phyloP scores from a whole-genome alignment of 441 rosid species.

The Gossypium davidsonii region DNA sequence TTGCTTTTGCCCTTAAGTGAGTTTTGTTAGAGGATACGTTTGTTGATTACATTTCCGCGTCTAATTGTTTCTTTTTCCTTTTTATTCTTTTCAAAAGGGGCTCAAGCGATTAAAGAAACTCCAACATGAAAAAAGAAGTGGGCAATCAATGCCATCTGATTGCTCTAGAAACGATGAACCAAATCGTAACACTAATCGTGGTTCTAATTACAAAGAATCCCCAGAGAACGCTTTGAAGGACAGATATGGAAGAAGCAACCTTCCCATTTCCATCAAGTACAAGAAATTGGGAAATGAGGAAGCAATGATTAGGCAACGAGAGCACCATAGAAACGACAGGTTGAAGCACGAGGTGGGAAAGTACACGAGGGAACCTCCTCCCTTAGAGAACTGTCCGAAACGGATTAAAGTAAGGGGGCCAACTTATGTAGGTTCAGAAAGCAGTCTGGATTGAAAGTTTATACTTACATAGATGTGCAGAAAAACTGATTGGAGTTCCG shows the following conservation, averaged over 20 bases:
- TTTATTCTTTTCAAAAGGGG: constrained; percentile 36
- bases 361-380: constrained; percentile 32
- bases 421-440: constrained; percentile 34
- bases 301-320: constrained; percentile 25
- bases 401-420: constrained; percentile 79
- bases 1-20: neutral
- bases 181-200: constrained; percentile 13
- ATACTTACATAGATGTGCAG: neutral
- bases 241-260: constrained; percentile 24
- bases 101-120: constrained; percentile 61
- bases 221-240: constrained; percentile 28
- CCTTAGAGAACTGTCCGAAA: constrained; percentile 55
- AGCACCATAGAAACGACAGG: constrained; percentile 33
- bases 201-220: constrained; percentile 26
- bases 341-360: constrained; percentile 32
- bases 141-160: constrained; percentile 33
- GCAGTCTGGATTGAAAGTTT: constrained; percentile 39
- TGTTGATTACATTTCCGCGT: too few species aligned
- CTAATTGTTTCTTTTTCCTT: neutral
- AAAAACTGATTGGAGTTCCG: constrained; percentile 31
- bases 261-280: constrained; percentile 43
- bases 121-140: constrained; percentile 44
- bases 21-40: neutral
- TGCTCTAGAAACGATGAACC: constrained; percentile 32
- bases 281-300: constrained; percentile 41